These are phyloP conservation scores for Globisporangium takayamanum DNA, from an alignment of 352 stramenopile species.

Conservation along the genomic window DNA sequence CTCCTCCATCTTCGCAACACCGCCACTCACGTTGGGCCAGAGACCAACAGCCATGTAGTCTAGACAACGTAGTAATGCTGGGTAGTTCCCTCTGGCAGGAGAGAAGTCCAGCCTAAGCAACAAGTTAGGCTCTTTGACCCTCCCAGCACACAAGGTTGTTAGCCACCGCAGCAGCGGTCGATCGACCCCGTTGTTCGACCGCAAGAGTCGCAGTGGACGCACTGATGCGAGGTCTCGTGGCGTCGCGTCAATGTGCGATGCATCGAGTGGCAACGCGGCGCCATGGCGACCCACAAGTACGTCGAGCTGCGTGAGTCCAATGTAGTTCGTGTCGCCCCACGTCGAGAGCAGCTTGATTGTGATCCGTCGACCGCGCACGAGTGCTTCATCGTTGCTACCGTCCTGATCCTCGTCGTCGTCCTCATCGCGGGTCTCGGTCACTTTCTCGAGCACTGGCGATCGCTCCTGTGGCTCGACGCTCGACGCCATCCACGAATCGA, in stretches of 20 bases:
- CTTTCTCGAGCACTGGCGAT: constrained; percentile 35
- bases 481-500: constrained; percentile 31
- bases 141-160: neutral
- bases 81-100: too few species aligned
- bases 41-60: too few species aligned
- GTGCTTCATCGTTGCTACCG: constrained; percentile 5
- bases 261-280: constrained; percentile 30
- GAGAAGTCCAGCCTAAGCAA: too few species aligned
- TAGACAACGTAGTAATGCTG: too few species aligned
- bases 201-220: neutral
- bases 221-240: constrained; percentile 71
- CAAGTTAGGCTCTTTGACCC: too few species aligned
- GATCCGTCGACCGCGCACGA: constrained; percentile 35
- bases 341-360: constrained; percentile 51
- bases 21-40: too few species aligned
- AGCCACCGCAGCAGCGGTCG: neutral
- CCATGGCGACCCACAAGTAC: constrained; percentile 48
- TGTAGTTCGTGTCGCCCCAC: constrained; percentile 80
- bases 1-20: too few species aligned
- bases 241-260: constrained; percentile 42
- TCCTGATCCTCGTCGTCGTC: constrained; percentile 9
- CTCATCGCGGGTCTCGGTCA: constrained; percentile 12
- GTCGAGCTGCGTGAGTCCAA: constrained; percentile 76
- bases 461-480: constrained; percentile 40
- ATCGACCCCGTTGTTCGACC: neutral